Percentiles rank a stretch among this genome's conserved stretches.
phyloP scores from a whole-genome alignment of 2,329 filamentous ascomycete species.

The Leptographium flavum region DNA sequence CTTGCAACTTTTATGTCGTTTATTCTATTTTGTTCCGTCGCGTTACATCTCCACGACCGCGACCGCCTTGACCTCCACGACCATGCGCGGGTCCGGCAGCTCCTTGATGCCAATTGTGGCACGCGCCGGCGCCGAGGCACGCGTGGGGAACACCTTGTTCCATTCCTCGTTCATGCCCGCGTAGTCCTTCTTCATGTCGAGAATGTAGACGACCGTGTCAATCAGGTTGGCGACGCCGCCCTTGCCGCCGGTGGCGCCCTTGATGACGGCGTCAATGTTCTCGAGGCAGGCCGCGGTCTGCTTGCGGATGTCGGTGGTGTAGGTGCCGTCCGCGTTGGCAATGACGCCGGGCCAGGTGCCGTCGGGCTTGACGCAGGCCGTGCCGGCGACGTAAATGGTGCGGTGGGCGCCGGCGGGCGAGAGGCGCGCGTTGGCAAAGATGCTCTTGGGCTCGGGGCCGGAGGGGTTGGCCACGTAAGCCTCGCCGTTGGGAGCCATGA shows the following conservation, averaged over 20 bases:
- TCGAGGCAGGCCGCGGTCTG: constrained; percentile 24
- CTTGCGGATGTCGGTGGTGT: constrained; percentile 19
- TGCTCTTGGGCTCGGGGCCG: constrained; percentile 13
- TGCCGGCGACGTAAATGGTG: constrained; percentile 26
- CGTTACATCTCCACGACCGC: constrained; percentile 15
- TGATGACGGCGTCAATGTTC: constrained; percentile 23
- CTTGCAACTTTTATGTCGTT: too few relatives aligned
- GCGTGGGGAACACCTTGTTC: constrained; percentile 26
- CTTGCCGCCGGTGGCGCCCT: constrained; percentile 20
- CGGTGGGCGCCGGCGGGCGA: constrained; percentile 17
- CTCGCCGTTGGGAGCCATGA: constrained; percentile 20
- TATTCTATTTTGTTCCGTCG: not conserved
- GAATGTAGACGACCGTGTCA: constrained; percentile 24
- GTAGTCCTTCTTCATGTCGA: constrained; percentile 27
- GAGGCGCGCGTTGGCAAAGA: constrained; percentile 22
- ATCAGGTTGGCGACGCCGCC: constrained; percentile 23
- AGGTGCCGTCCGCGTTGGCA: constrained; percentile 21
- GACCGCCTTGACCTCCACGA: constrained; percentile 19
- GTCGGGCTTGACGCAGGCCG: constrained; percentile 19
- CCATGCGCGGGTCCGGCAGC: constrained; percentile 18
- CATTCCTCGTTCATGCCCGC: constrained; percentile 30
- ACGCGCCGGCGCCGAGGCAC: constrained; percentile 21
- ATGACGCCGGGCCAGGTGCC: constrained; percentile 21
- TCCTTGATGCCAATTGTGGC: constrained; percentile 19
- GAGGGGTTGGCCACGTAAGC: constrained; percentile 20